Evolutionary conservation across 1,284 basidiomycete species (phyloP).

Genomic region (Trichosporon asahii): DNA sequence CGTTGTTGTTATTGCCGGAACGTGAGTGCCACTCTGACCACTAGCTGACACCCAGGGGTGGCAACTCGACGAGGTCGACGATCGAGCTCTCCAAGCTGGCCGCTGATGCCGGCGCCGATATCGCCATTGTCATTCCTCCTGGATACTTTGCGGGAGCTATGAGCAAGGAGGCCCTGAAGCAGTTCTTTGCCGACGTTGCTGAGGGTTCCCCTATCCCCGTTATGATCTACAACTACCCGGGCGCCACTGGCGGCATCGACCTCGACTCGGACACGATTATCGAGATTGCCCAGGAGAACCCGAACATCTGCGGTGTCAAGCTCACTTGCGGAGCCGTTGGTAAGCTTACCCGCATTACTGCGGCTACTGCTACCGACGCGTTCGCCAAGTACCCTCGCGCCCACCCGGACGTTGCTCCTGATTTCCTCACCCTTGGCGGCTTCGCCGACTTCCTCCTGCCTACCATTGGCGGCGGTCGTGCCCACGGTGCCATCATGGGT

Average conservation of each 20-base stretch:
- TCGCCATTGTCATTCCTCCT: slow-evolving; percentile 73
- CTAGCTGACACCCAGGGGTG: slow-evolving; percentile 54
- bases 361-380: slow-evolving; percentile 60
- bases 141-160: slow-evolving; percentile 81
- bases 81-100: slow-evolving; percentile 69
- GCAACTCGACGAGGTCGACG: slow-evolving; percentile 75
- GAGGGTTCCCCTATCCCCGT: slow-evolving; percentile 77
- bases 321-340: slow-evolving; percentile 87
- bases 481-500: slow-evolving; percentile 76
- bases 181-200: slow-evolving; percentile 72
- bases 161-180: slow-evolving; percentile 65
- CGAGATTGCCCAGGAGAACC: slow-evolving; percentile 63
- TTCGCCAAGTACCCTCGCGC: slow-evolving; percentile 67
- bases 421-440: slow-evolving; percentile 73
- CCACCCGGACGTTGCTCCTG: slow-evolving; percentile 50
- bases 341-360: slow-evolving; percentile 78
- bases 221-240: slow-evolving; percentile 87
- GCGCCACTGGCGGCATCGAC: slow-evolving; percentile 76
- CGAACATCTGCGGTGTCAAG: slow-evolving; percentile 70
- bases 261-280: slow-evolving; percentile 78
- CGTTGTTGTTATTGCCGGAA: slow-evolving; percentile 74
- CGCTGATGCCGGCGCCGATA: slow-evolving; percentile 76
- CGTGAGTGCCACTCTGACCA: slow-evolving; percentile 47
- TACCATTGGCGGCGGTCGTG: slow-evolving; percentile 58
- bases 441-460: slow-evolving; percentile 74